Percentiles rank a stretch among this genome's conserved stretches.
Conservation (phyloP, 2,329 filamentous ascomycete genomes). For the Mycogone perniciosa region DNA sequence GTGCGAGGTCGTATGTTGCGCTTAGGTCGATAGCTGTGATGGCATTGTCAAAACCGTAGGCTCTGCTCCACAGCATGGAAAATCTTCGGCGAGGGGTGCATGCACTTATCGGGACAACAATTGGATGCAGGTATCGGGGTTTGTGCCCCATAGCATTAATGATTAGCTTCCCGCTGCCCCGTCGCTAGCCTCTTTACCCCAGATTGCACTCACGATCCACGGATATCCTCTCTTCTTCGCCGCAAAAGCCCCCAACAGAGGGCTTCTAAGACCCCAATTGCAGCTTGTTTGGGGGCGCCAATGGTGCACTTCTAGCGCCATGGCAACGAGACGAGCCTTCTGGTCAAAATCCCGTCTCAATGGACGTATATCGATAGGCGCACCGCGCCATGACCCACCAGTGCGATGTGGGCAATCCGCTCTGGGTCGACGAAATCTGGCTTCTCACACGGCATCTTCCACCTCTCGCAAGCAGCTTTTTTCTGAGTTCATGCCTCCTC, state of each 20-base stretch:
- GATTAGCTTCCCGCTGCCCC: constrained; percentile 7
- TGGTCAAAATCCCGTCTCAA: constrained; percentile 20
- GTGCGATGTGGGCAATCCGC: constrained; percentile 19
- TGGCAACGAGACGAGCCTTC: constrained; percentile 25
- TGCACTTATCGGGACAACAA: neutral
- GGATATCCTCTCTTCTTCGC: too few relatives aligned
- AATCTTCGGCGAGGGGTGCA: constrained; percentile 14
- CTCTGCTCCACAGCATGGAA: constrained; percentile 12
- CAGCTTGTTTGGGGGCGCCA: neutral
- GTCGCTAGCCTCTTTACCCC: constrained; percentile 13
- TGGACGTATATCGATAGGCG: constrained; percentile 13
- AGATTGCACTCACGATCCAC: neutral
- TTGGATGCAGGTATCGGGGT: constrained; percentile 9
- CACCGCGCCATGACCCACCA: constrained; percentile 19
- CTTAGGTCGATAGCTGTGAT: neutral
- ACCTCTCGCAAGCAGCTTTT: constrained; percentile 5
- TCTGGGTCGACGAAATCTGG: constrained; percentile 20
- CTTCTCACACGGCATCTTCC: constrained; percentile 16
- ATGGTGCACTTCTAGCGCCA: constrained; percentile 14
- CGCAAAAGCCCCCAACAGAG: neutral
- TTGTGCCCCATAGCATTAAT: constrained; percentile 4
- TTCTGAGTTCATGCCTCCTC: constrained; percentile 11
- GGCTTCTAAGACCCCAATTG: constrained; percentile 3
- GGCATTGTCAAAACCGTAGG: constrained; percentile 10
- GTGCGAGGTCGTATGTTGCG: neutral